Evolutionary conservation across 2,329 filamentous ascomycete genomes (phyloP).

Genomic region (Cadophora malorum): DNA sequence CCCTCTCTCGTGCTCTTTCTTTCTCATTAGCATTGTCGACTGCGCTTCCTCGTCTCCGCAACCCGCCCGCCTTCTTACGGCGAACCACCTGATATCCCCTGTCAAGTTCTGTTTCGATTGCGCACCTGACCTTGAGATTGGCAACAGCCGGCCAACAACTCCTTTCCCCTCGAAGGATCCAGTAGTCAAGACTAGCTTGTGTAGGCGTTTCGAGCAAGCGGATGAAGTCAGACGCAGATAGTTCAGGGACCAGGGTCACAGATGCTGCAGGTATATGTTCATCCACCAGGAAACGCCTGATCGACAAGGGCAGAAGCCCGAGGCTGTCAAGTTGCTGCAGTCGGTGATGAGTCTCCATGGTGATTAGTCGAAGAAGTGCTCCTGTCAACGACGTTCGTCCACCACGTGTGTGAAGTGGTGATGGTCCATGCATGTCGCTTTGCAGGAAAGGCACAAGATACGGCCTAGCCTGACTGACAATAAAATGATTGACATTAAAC

Average conservation of each 20-base stretch:
- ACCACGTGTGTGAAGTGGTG: conserved; percentile 63
- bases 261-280: conserved; percentile 80
- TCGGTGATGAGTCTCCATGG: conserved; percentile 80
- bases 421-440: conserved; percentile 79
- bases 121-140: conserved; percentile 81
- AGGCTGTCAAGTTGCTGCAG: conserved; percentile 82
- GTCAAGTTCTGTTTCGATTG: conserved; percentile 87
- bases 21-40: conserved; percentile 41
- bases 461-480: conserved; percentile 89
- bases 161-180: conserved; percentile 83
- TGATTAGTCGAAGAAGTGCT: conserved; percentile 70
- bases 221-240: conserved; percentile 75
- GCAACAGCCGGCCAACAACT: conserved; percentile 91
- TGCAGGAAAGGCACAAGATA: conserved; percentile 87
- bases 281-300: conserved; percentile 80
- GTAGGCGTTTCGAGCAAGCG: conserved; percentile 85
- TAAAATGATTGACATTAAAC: conserved; percentile 86
- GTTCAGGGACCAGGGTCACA: conserved; percentile 82
- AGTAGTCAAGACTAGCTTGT: conserved; percentile 76
- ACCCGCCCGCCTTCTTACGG: conserved; percentile 51
- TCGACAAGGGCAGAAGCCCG: conserved; percentile 70
- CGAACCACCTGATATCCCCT: conserved; percentile 82
- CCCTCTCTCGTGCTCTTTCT: conserved; percentile 37
- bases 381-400: conserved; percentile 63
- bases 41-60: conserved; percentile 44